Conservation (phyloP, 192 early-diverging fungal genomes). For the Coemansia interrupta region DNA sequence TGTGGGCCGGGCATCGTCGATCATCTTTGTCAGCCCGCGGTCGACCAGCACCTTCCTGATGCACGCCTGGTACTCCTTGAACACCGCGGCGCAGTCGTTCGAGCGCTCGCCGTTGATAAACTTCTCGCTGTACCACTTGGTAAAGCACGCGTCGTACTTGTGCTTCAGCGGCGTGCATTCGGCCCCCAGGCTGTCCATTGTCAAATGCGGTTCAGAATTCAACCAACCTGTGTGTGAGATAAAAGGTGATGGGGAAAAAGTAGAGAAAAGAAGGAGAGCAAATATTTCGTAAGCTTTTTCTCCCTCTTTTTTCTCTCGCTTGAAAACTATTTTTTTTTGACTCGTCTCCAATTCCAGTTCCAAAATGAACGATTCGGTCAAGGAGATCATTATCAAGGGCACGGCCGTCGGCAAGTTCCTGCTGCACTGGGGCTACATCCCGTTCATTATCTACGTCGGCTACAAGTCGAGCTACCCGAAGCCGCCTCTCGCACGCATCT, state of each 20-base stretch:
- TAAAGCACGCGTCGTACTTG: conserved; percentile 89
- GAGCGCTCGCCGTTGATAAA: conserved; percentile 82
- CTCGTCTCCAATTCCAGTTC: background rate
- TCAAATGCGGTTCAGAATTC: no score
- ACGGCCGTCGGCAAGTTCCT: conserved; percentile 40
- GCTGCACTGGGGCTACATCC: conserved; percentile 50
- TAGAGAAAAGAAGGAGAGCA: background rate
- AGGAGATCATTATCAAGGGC: conserved; percentile 39
- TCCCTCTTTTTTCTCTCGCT: background rate
- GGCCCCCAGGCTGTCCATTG: conserved; percentile 55
- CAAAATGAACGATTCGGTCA: conserved; percentile 47
- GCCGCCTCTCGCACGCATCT: conserved; percentile 48
- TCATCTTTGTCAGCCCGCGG: conserved; percentile 80
- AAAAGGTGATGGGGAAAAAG: background rate
- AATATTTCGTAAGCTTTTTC: background rate
- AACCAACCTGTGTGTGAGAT: no score
- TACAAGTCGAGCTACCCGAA: conserved; percentile 44
- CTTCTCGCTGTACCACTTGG: conserved; percentile 93
- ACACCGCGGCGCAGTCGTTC: conserved; percentile 78
- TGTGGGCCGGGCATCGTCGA: conserved; percentile 79
- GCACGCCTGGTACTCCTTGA: conserved; percentile 79
- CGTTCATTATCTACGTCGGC: conserved; percentile 46
- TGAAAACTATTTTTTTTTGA: conserved; percentile 6
- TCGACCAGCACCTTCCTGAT: conserved; percentile 73
- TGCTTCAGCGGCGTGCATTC: conserved; percentile 78